Evolutionary conservation across 176 grass and related monocot species (phyloP).

Genomic region (Phoenix dactylifera): DNA sequence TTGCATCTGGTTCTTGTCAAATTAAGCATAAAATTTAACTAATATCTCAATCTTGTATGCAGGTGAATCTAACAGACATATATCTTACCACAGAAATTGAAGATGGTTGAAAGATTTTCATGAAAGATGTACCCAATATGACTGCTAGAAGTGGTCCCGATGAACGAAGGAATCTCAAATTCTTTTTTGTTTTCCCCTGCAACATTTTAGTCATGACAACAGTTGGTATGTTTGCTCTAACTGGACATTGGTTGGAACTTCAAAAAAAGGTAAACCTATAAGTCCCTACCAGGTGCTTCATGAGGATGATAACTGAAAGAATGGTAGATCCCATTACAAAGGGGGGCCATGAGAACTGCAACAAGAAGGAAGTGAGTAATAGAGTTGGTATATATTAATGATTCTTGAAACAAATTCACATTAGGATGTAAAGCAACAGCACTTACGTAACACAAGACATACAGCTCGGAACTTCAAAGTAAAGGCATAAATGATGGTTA

Average conservation of each 20-base stretch:
- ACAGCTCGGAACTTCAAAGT: too few relatives aligned
- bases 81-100: constrained; percentile 81
- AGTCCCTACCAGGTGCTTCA: constrained; percentile 63
- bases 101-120: constrained; percentile 83
- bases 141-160: constrained; percentile 88
- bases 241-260: background rate
- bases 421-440: background rate
- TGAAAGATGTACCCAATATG: constrained; percentile 66
- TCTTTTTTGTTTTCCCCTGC: constrained; percentile 87
- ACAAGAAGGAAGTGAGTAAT: constrained; percentile 10
- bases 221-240: background rate
- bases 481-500: too few relatives aligned
- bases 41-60: background rate
- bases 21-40: too few relatives aligned
- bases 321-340: constrained; percentile 83
- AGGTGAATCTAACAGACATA: constrained; percentile 4
- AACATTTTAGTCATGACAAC: constrained; percentile 1
- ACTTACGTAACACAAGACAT: background rate
- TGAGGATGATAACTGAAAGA: constrained; percentile 68
- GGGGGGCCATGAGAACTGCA: constrained; percentile 85
- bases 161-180: constrained; percentile 47
- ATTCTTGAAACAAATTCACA: background rate
- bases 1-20: too few relatives aligned
- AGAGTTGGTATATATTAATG: background rate
- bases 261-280: background rate